Base-by-base conservation (phyloP, 2,329 filamentous ascomycete genomes). In the Ceratocystis colombiana region DNA sequence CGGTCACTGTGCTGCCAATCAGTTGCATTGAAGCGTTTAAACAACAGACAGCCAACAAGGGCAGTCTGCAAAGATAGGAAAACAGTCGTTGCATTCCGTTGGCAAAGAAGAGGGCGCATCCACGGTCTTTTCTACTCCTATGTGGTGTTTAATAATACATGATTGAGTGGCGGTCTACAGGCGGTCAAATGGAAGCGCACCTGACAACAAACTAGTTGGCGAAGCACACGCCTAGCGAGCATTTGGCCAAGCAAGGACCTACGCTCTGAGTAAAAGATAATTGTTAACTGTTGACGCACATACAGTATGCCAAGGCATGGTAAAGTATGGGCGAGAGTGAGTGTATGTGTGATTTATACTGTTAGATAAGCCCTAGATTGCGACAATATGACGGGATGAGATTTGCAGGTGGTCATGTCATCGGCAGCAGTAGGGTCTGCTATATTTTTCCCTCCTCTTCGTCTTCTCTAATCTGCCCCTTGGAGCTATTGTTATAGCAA, bases 111-210 rank as follows among this genome's bases (percentile, higher is more conserved):
- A 41, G 37, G 3, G 37, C 37, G 37, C 37, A 41, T 15, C 37
- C 12, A 41, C 37, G 37, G 37, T 15, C 10, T 12, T 15, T 12
- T 41, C 37, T 41, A 4, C 3, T 41, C 37, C 10, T 5, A 15
- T 15, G 10, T 41, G 10, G 33, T 37, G 33, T 37, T 37, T 12
- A 37, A 37, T 37, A 37, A 10, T 37, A 41, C 37, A 41, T 41
- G 37, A 41, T 4, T 41, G 37, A 41, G 37, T 41, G 37, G 37
- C 22, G 48, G 48, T 22, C 22, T 53, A 53, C 8, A 53, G 22
- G 48, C 48, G 48, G 48, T 53, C 48, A 28, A 53, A 53, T 22
- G 48, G 48, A 25, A 53, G 48, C 3, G 46, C 48, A 50, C 20
- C n/a, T 10, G 20, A 50, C 17, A 50, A 50, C 48, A 48, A 48